phyloP scores from a whole-genome alignment of 2,329 filamentous ascomycete species.

The Aspergillus neotritici region DNA sequence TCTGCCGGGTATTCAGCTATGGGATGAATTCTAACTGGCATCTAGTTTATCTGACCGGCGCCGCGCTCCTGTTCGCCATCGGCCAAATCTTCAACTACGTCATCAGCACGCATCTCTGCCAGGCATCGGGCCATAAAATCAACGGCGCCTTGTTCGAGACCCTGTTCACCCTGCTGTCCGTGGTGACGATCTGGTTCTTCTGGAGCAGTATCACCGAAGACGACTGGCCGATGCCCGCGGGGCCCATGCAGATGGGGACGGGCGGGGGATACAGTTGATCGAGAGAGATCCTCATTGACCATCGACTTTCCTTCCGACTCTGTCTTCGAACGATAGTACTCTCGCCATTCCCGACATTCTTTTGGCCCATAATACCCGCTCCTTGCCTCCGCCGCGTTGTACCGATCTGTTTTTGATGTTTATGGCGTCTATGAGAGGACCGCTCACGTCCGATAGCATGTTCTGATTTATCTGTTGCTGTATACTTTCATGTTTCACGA shows the following conservation, averaged over 20 bases:
- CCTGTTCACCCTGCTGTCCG: constrained; percentile 79
- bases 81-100: constrained; percentile 97
- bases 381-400: neutral
- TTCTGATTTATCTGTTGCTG: neutral
- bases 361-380: constrained; percentile 5
- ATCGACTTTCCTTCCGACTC: constrained; percentile 14
- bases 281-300: neutral
- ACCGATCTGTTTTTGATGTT: constrained; percentile 3
- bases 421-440: constrained; percentile 2
- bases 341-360: constrained; percentile 5
- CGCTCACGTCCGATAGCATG: constrained; percentile 13
- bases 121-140: constrained; percentile 75
- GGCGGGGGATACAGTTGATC: constrained; percentile 26
- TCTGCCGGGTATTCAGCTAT: constrained; percentile 15
- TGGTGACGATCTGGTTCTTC: constrained; percentile 84
- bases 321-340: constrained; percentile 1
- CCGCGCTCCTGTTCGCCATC: constrained; percentile 76
- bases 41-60: constrained; percentile 65
- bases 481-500: constrained; percentile 11
- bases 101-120: constrained; percentile 84
- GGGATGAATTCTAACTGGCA: neutral
- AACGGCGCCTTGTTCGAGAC: constrained; percentile 92
- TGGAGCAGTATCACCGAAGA: constrained; percentile 99
- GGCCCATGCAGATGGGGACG: constrained; percentile 36
- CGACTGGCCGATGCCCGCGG: constrained; percentile 70